Conservation (phyloP, 257 asterid species). For the Nicotiana tomentosiformis region DNA sequence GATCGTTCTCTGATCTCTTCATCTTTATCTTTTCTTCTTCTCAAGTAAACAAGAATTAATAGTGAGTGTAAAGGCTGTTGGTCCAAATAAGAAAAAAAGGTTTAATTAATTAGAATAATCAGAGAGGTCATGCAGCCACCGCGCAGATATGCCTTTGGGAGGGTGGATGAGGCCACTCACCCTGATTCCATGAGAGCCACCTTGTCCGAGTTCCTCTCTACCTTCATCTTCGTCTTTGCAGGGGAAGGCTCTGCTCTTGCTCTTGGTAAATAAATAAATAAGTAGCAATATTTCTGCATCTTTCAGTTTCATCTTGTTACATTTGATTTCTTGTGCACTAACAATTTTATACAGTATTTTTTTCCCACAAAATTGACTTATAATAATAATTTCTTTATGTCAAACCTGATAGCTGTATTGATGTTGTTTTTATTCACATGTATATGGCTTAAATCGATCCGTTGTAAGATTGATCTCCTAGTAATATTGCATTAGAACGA, state of each 20-base stretch:
- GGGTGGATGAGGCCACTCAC: slow-evolving; percentile 90
- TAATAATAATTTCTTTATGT: too few species aligned
- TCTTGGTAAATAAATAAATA: slow-evolving; percentile 28
- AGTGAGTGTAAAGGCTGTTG: too few species aligned
- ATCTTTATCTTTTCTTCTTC: background rate
- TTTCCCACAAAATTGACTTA: too few species aligned
- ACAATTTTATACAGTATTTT: too few species aligned
- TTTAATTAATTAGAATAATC: background rate
- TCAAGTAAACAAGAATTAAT: background rate
- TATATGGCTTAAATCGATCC: too few species aligned
- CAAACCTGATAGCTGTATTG: too few species aligned
- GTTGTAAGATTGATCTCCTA: too few species aligned
- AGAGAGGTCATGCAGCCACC: slow-evolving; percentile 32
- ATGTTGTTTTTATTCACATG: too few species aligned
- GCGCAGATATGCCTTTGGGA: slow-evolving; percentile 73
- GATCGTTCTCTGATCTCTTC: background rate
- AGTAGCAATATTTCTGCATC: too few species aligned
- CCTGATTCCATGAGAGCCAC: slow-evolving; percentile 87
- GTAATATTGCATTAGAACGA: too few species aligned
- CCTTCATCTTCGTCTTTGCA: slow-evolving; percentile 82
- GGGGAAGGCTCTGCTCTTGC: slow-evolving; percentile 93
- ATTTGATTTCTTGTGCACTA: too few species aligned
- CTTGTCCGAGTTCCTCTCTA: slow-evolving; percentile 72
- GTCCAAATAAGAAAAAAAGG: background rate
- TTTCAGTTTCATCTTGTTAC: too few species aligned